Base-by-base conservation (phyloP, 768 basidiomycete genomes). In the Tubosaeta brunneosetosa region DNA sequence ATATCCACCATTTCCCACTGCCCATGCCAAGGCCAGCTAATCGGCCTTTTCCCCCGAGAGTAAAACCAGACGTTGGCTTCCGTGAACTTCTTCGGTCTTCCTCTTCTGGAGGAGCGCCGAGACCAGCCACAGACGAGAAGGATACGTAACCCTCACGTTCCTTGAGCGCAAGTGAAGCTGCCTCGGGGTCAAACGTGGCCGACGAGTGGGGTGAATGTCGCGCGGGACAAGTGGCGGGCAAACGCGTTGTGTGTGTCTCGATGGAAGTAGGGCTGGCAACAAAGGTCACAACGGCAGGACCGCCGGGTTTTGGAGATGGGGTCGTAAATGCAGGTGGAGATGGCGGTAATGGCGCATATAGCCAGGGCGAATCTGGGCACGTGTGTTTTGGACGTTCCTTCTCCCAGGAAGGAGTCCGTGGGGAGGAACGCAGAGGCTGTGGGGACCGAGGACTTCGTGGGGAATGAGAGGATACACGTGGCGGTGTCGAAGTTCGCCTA, bases 121-220 rank as follows among this genome's bases (percentile, higher is more conserved):
- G 73, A 22, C 85, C 85, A 68, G 84, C 84, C 10, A 87, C 77
- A 45, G 75, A 78, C 37, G 82, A 75, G 51, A 87, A 87, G n/a
- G 78, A 80, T 33, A 87, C 82, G 56, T 86, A 86, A 2, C 85
- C 85, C 14, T 80, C 74, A 29, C 82, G 77, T 32, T 75, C 67
- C 25, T 73, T 74, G 55, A 84, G 79, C 50, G 78, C 76, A 31
- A 75, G 78, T n/a, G 77, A 77, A 6, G 86, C 85, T 19, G 74
- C 77, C 37, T 80, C 77, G 11, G 79, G 83, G 60, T 88, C 82
- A 73, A 88, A 88, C 4, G 71, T 57, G n/a, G 77, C 71, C 5
- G 66, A 48, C 1, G 58, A 46, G 9, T 50, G 42, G 40, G 54
- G 53, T 4, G 58, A 55, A 47, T 60, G 58, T 2, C 50, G 51